Conservation (phyloP, 345 rosid species). For the Ceriops decandra region DNA sequence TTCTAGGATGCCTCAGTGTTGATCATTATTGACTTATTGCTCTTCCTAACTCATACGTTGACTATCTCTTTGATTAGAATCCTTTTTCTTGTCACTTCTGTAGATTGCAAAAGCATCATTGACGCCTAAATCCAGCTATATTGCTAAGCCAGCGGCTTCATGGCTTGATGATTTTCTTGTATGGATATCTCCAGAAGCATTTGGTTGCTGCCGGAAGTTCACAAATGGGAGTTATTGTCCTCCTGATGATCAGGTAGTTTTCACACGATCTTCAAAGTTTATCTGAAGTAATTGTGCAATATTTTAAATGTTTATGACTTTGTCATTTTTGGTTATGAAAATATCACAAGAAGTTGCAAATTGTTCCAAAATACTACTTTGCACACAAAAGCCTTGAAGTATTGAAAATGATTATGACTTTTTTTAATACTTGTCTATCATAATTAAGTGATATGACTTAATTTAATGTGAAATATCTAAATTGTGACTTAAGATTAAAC, state of each 20-base stretch:
- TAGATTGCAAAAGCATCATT: slow-evolving; percentile 85
- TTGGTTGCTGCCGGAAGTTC: slow-evolving; percentile 94
- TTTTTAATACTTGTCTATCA: too few species aligned
- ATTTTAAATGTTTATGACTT: not conserved
- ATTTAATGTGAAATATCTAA: not conserved
- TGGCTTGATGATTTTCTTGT: slow-evolving; percentile 99
- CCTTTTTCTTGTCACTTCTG: slow-evolving; percentile 18
- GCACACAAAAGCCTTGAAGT: not conserved
- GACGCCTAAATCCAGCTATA: slow-evolving; percentile 74
- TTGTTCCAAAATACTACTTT: not conserved
- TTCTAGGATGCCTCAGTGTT: slow-evolving; percentile 9
- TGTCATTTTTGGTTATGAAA: too few species aligned
- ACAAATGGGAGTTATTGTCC: slow-evolving; percentile 91
- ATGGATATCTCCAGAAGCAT: slow-evolving; percentile 98
- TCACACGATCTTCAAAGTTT: slow-evolving; percentile 15
- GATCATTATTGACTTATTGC: not conserved
- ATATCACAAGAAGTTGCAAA: too few species aligned
- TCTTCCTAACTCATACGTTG: not conserved
- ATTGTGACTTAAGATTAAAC: not conserved
- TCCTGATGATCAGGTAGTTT: slow-evolving; percentile 85
- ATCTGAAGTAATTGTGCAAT: not conserved
- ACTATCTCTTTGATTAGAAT: slow-evolving; percentile 10
- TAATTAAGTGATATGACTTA: not conserved
- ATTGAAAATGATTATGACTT: too few species aligned
- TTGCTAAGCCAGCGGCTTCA: slow-evolving; percentile 99